These are phyloP conservation scores for Elaphomyces granulatus DNA, from an alignment of 495 filamentous ascomycete species.

Conservation along the genomic window DNA sequence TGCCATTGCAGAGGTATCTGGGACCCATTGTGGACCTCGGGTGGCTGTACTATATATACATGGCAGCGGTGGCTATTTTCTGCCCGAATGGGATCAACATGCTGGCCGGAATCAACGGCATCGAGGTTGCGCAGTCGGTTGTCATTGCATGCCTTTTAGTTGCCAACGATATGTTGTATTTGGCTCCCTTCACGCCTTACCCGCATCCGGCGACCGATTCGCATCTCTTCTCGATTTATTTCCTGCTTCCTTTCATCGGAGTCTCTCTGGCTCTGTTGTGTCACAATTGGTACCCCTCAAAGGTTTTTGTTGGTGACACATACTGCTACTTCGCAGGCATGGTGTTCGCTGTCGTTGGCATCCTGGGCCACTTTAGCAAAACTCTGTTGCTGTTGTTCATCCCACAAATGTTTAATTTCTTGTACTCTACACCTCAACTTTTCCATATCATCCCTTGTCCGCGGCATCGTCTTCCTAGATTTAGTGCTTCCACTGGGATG, in stretches of 20 bases:
- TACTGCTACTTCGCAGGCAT: constrained; percentile 99
- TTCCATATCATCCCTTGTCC: constrained; percentile 84
- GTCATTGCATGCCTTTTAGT: constrained; percentile 75
- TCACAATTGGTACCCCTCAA: constrained; percentile 95
- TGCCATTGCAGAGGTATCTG: constrained; percentile 67
- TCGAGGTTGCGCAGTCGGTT: constrained; percentile 88
- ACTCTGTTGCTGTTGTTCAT: constrained; percentile 82
- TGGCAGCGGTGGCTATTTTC: constrained; percentile 90
- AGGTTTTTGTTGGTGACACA: constrained; percentile 93
- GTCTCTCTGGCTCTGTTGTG: constrained; percentile 73
- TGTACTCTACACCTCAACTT: constrained; percentile 84
- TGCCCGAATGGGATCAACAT: constrained; percentile 99
- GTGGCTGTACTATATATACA: constrained; percentile 87
- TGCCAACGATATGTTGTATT: constrained; percentile 74
- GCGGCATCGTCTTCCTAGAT: constrained; percentile 76
- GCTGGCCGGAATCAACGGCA: constrained; percentile 90
- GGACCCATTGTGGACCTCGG: constrained; percentile 75
- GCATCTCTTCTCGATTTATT: constrained; percentile 88
- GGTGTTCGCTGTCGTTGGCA: constrained; percentile 95
- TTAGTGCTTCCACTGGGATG: constrained; percentile 68
- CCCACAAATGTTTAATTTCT: constrained; percentile 91
- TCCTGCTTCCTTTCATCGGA: constrained; percentile 85
- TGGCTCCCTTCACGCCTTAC: constrained; percentile 47
- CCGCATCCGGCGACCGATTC: constrained; percentile 91
- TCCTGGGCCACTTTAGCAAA: constrained; percentile 95